Percentiles rank a stretch among this genome's conserved stretches.
Conservation (phyloP, 371 early-diverging fungal genomes). For the Haplosporangium sp. region DNA sequence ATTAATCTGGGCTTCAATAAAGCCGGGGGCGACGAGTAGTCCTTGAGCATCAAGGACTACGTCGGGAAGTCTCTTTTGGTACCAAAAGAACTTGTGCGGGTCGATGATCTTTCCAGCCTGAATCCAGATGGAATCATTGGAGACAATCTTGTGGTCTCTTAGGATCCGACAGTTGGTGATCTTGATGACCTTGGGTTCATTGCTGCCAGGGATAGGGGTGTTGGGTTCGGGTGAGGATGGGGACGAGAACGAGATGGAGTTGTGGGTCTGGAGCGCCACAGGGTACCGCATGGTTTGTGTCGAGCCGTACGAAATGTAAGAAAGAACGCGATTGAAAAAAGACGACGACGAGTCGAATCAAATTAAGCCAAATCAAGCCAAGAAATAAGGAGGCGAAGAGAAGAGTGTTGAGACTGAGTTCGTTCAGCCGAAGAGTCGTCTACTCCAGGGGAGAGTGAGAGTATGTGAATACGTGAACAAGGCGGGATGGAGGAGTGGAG, state of each 20-base stretch:
- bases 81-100: slow-evolving; percentile 78
- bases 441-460: background rate
- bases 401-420: background rate
- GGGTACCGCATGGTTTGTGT: slow-evolving; percentile 35
- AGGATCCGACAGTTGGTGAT: slow-evolving; percentile 82
- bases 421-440: too few species aligned
- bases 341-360: slow-evolving; percentile 1
- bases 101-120: slow-evolving; percentile 83
- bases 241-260: slow-evolving; percentile 25
- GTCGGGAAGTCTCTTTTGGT: slow-evolving; percentile 73
- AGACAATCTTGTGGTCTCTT: slow-evolving; percentile 73
- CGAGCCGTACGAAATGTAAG: background rate
- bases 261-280: slow-evolving; percentile 37
- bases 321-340: background rate
- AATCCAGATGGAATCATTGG: slow-evolving; percentile 79
- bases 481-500: background rate
- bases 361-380: background rate
- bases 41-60: slow-evolving; percentile 80
- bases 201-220: slow-evolving; percentile 36
- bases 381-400: background rate
- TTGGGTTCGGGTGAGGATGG: slow-evolving; percentile 38
- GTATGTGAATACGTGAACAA: slow-evolving; percentile 1
- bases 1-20: slow-evolving; percentile 89
- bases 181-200: slow-evolving; percentile 69
- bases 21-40: slow-evolving; percentile 80